Percentiles rank a stretch among this genome's conserved stretches.
phyloP scores from a whole-genome alignment of 805 yeast species.

The Ogataea wickerhamii region DNA sequence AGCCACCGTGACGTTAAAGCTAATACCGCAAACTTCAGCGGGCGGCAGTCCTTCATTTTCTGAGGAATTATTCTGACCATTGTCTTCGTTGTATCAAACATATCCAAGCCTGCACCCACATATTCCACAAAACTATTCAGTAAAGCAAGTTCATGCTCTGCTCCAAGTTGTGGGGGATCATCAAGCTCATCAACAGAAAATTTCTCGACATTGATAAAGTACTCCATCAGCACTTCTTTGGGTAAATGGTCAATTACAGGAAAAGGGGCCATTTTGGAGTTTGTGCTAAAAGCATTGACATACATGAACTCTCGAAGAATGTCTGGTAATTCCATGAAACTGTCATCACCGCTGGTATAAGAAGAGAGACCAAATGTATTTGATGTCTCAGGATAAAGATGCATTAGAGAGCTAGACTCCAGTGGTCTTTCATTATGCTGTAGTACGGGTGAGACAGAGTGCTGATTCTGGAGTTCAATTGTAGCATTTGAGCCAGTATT shows the following conservation, averaged over 20 bases:
- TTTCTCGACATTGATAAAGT: constrained; percentile 21
- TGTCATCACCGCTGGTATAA: constrained; percentile 7
- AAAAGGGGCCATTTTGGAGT: constrained; percentile 7
- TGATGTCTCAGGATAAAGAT: constrained; percentile 13
- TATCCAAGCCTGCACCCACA: constrained; percentile 40
- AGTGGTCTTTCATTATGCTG: not conserved
- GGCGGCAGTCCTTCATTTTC: constrained; percentile 14
- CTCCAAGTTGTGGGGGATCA: constrained; percentile 11
- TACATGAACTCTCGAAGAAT: constrained; percentile 39
- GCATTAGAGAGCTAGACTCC: constrained; percentile 12
- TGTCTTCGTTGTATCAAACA: constrained; percentile 28
- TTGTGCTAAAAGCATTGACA: constrained; percentile 30
- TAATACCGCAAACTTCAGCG: constrained; percentile 20
- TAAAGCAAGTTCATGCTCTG: constrained; percentile 27
- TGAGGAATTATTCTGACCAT: constrained; percentile 18
- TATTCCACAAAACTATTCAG: constrained; percentile 34
- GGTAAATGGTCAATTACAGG: constrained; percentile 15
- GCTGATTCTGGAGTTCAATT: too few species aligned
- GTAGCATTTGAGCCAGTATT: too few species aligned
- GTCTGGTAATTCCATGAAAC: constrained; percentile 27
- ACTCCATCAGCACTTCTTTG: constrained; percentile 18
- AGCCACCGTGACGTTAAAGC: constrained; percentile 23
- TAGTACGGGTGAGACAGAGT: not conserved
- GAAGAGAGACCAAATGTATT: constrained; percentile 13
- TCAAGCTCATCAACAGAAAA: constrained; percentile 13